phyloP scores from a whole-genome alignment of 345 rosid species.

The Turritis glabra region DNA sequence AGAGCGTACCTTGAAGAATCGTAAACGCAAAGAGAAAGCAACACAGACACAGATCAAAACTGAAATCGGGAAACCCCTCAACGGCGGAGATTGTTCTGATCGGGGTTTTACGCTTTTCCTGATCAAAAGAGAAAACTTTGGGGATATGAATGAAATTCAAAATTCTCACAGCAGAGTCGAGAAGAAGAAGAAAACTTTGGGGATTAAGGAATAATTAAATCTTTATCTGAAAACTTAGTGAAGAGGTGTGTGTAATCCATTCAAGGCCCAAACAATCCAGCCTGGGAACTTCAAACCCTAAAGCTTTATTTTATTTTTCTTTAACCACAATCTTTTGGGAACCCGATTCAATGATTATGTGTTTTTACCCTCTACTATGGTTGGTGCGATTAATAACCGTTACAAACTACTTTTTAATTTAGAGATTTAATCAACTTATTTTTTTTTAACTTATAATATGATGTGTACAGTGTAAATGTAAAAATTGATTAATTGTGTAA shows the following conservation, averaged over 20 bases:
- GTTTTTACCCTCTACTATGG: no score
- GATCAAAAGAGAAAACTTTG: slow-evolving; percentile 5
- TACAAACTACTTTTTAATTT: no score
- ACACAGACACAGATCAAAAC: slow-evolving; percentile 14
- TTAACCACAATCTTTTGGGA: no score
- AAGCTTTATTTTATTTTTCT: not conserved
- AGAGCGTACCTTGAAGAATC: slow-evolving; percentile 25
- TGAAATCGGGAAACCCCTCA: slow-evolving; percentile 21
- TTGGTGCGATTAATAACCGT: no score
- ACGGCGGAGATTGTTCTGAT: not conserved
- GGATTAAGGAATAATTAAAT: not conserved
- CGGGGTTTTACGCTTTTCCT: slow-evolving; percentile 21
- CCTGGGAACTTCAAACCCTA: slow-evolving; percentile 27
- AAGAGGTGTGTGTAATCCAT: slow-evolving; percentile 25
- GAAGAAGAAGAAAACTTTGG: slow-evolving; percentile 15
- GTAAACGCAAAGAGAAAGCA: slow-evolving; percentile 23
- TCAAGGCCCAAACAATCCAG: slow-evolving; percentile 16
- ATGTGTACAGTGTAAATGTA: no score
- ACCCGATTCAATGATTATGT: no score
- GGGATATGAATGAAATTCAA: slow-evolving; percentile 10
- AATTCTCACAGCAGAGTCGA: slow-evolving; percentile 29
- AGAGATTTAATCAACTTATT: no score
- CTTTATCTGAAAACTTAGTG: not conserved
- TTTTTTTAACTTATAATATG: no score
- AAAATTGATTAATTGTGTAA: no score